Conservation (phyloP, 257 asterid genomes). For the Coffea canephora region DNA sequence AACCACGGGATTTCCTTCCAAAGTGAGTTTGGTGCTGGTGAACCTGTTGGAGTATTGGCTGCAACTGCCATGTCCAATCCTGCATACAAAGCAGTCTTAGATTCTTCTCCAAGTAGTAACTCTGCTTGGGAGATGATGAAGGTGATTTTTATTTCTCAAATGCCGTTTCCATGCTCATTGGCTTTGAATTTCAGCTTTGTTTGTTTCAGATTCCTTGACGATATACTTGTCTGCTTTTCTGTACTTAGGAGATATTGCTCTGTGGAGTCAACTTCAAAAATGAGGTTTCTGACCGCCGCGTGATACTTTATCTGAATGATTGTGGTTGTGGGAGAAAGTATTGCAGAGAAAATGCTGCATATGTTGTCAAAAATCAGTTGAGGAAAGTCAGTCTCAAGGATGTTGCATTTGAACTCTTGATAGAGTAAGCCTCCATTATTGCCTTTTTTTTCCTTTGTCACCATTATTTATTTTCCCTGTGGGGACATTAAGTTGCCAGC, state of each 20-base stretch:
- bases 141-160: constrained; percentile 36
- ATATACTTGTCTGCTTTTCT: constrained; percentile 21
- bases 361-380: constrained; percentile 64
- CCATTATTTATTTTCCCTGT: neutral
- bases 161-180: constrained; percentile 10
- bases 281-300: constrained; percentile 71
- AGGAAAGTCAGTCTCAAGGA: constrained; percentile 79
- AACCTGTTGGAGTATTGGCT: constrained; percentile 97
- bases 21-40: constrained; percentile 92
- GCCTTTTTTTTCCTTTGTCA: neutral
- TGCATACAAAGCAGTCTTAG: constrained; percentile 97
- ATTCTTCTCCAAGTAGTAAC: constrained; percentile 96
- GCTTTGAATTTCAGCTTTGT: neutral
- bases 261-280: constrained; percentile 79
- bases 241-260: constrained; percentile 83
- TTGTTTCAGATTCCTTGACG: constrained; percentile 4
- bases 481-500: neutral
- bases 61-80: constrained; percentile 99
- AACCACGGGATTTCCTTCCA: constrained; percentile 41
- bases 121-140: constrained; percentile 99
- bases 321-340: constrained; percentile 79
- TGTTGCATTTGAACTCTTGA: constrained; percentile 70
- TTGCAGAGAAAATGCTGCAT: constrained; percentile 78
- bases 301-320: constrained; percentile 61
- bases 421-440: constrained; percentile 57